Conservation (phyloP, 2,329 filamentous ascomycete species). For the Pseudogymnoascus sp. region DNA sequence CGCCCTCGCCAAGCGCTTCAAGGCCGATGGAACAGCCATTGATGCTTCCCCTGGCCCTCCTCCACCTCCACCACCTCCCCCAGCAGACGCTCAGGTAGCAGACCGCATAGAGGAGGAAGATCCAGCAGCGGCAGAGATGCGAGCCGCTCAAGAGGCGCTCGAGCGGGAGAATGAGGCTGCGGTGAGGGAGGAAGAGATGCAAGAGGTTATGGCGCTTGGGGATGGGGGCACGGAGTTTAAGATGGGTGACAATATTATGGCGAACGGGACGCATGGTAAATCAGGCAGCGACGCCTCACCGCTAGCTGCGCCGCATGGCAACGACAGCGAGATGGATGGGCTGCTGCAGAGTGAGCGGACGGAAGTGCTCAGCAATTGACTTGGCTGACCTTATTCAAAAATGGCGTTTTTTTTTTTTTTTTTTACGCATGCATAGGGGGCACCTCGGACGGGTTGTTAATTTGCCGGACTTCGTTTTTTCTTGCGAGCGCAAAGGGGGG, state of each 20-base stretch:
- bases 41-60: constrained; percentile 7
- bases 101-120: constrained; percentile 10
- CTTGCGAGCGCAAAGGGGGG: neutral
- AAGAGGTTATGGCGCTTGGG: neutral
- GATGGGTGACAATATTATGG: neutral
- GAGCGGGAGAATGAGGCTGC: constrained; percentile 26
- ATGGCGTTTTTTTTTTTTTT: neutral
- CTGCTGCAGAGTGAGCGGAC: neutral
- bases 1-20: constrained; percentile 23
- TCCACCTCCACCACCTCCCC: constrained; percentile 25
- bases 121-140: constrained; percentile 21
- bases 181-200: constrained; percentile 2
- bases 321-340: neutral
- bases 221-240: neutral
- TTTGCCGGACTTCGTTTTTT: neutral
- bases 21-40: constrained; percentile 19
- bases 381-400: neutral
- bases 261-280: neutral
- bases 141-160: constrained; percentile 25
- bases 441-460: neutral
- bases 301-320: neutral
- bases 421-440: neutral
- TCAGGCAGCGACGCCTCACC: neutral
- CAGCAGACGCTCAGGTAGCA: constrained; percentile 15
- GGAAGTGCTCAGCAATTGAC: neutral